Evolutionary conservation across 2,329 filamentous ascomycete genomes (phyloP).

Genomic region (Myriangium duriaei): DNA sequence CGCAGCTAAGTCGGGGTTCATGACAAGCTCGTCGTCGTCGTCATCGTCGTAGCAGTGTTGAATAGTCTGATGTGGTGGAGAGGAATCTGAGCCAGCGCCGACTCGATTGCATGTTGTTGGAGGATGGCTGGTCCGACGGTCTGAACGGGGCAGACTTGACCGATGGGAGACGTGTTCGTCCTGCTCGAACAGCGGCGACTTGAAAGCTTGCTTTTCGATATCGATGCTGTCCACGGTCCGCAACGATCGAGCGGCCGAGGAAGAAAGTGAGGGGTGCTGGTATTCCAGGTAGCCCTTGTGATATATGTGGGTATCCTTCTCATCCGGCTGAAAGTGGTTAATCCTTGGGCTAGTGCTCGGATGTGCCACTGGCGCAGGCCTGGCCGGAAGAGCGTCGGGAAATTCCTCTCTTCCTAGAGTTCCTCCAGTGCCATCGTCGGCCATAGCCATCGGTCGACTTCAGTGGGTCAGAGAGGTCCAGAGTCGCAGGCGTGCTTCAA

Average conservation of each 20-base stretch:
- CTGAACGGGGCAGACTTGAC: conserved; percentile 1
- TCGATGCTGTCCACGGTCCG: conserved; percentile 20
- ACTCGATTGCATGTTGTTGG: conserved; percentile 10
- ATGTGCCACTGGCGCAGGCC: too few species aligned
- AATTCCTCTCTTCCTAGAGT: neutral
- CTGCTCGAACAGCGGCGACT: conserved; percentile 11
- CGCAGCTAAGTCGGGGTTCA: conserved; percentile 28
- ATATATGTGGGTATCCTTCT: conserved; percentile 2
- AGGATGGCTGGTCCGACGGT: conserved; percentile 6
- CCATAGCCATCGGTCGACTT: neutral
- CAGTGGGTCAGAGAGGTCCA: neutral
- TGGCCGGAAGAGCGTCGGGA: neutral
- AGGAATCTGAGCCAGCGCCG: conserved; percentile 18
- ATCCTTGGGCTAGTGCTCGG: too few species aligned
- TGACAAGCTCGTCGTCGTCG: conserved; percentile 24
- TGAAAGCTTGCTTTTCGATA: conserved; percentile 18
- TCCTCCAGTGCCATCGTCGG: neutral
- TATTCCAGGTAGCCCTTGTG: conserved; percentile 1
- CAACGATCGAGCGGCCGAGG: conserved; percentile 14
- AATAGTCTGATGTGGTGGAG: conserved; percentile 13
- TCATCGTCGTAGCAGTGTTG: conserved; percentile 16
- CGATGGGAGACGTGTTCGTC: conserved; percentile 2
- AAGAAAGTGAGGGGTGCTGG: conserved; percentile 18
- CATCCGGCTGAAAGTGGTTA: conserved; percentile 1
- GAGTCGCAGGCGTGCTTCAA: neutral